Evolutionary conservation across 1,284 basidiomycete genomes (phyloP).

Genomic region (Ceratobasidium theobromae): DNA sequence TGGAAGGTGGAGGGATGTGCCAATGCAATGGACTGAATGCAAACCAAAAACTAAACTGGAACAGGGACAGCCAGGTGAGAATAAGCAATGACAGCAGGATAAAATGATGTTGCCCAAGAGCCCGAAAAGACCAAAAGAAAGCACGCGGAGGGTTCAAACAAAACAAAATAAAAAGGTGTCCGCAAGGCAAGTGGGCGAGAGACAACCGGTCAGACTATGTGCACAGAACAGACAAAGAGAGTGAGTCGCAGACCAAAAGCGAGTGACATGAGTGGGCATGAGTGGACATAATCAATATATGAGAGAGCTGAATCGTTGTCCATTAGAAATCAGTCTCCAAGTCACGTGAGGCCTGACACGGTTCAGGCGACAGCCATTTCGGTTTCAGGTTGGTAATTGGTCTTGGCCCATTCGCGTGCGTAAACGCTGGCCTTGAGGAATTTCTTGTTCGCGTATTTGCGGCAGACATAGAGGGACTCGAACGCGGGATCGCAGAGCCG

Average conservation of each 20-base stretch:
- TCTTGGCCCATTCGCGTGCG: conserved; percentile 51
- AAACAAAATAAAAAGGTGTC: conserved; percentile 27
- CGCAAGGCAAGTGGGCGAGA: conserved; percentile 25
- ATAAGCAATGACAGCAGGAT: not conserved
- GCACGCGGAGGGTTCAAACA: conserved; percentile 3
- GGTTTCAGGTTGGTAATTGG: conserved; percentile 31
- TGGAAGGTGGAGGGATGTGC: not conserved
- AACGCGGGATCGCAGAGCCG: conserved; percentile 82
- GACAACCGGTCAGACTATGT: conserved; percentile 6
- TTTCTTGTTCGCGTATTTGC: conserved; percentile 97
- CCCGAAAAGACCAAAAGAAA: conserved; percentile 14
- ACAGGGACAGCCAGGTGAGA: not conserved
- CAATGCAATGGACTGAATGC: conserved; percentile 17
- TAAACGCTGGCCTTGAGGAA: conserved; percentile 78
- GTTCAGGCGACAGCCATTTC: conserved; percentile 11
- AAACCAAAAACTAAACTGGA: not conserved
- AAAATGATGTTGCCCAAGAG: conserved; percentile 20
- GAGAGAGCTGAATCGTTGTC: conserved; percentile 13
- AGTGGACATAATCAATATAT: conserved; percentile 3
- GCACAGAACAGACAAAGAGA: not conserved
- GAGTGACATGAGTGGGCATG: conserved; percentile 30
- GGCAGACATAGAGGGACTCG: conserved; percentile 84
- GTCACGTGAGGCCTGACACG: conserved; percentile 22
- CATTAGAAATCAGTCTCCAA: conserved; percentile 28
- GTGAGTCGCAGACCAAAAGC: conserved; percentile 27